phyloP scores from a whole-genome alignment of 1,139 yeast species.

The Pichia sp. region DNA sequence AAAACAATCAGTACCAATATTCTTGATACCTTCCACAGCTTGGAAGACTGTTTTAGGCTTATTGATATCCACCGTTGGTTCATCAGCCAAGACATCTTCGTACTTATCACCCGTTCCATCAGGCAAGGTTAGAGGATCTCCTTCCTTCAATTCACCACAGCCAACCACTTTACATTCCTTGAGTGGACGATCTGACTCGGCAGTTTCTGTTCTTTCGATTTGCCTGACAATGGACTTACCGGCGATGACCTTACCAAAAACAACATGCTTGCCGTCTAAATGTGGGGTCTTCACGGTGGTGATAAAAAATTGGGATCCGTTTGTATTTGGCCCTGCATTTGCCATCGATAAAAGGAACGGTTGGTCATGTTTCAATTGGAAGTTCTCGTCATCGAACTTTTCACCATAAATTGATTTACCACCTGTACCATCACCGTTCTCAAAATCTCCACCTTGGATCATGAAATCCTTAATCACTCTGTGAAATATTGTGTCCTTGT shows the following conservation, averaged over 20 bases:
- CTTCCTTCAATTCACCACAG: constrained; percentile 71
- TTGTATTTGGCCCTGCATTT: constrained; percentile 90
- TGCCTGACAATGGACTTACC: constrained; percentile 80
- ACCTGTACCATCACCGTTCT: constrained; percentile 84
- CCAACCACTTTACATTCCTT: constrained; percentile 67
- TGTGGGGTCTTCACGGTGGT: constrained; percentile 68
- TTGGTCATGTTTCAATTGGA: constrained; percentile 65
- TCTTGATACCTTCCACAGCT: constrained; percentile 67
- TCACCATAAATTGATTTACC: constrained; percentile 96
- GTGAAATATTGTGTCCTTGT: constrained; percentile 82
- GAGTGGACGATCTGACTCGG: constrained; percentile 58
- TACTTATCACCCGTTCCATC: constrained; percentile 85
- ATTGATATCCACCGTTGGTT: constrained; percentile 57
- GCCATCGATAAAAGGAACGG: constrained; percentile 96
- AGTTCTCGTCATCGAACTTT: constrained; percentile 91
- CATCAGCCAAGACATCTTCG: constrained; percentile 74
- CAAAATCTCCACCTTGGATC: constrained; percentile 98
- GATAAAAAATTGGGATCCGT: constrained; percentile 92
- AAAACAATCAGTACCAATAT: constrained; percentile 71
- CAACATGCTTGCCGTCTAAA: constrained; percentile 92
- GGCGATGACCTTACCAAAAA: constrained; percentile 81
- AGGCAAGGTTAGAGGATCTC: constrained; percentile 43
- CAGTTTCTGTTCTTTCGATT: constrained; percentile 68
- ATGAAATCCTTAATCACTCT: constrained; percentile 87
- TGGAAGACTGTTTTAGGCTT: constrained; percentile 60